A percentile compares a stretch with the other conserved stretches of the same genome.
These are phyloP conservation scores for Podospora bellae-mahoneyi DNA, from an alignment of 495 filamentous ascomycete species.

Conservation along the genomic window DNA sequence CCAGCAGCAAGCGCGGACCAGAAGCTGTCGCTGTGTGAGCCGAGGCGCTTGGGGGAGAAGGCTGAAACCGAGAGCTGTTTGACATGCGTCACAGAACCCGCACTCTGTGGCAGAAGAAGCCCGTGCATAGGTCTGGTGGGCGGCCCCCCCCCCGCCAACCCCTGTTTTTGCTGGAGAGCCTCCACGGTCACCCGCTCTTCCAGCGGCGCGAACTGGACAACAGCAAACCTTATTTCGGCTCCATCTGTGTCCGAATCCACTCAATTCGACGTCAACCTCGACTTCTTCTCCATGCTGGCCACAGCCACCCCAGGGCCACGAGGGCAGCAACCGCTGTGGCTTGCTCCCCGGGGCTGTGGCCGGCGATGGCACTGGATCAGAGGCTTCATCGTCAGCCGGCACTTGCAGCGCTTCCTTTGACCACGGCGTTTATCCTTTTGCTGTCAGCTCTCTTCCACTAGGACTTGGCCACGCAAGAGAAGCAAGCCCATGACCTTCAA, in stretches of 20 bases:
- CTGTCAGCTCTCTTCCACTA: neutral
- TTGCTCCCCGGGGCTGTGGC: conserved; percentile 1
- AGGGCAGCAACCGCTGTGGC: conserved; percentile 11
- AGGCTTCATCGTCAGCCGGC: neutral
- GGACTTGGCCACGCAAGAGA: neutral
- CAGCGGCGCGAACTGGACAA: conserved; percentile 16
- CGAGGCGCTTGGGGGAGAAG: conserved; percentile 20
- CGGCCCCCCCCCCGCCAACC: conserved; percentile 4
- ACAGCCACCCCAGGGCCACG: conserved; percentile 11
- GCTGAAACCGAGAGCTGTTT: conserved; percentile 33
- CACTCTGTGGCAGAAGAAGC: conserved; percentile 19
- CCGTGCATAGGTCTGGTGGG: conserved; percentile 14
- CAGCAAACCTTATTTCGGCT: conserved; percentile 36
- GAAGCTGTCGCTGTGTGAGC: neutral
- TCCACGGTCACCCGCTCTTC: conserved; percentile 6
- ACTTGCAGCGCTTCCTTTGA: neutral
- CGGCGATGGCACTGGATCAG: conserved; percentile 11
- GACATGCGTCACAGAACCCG: conserved; percentile 27
- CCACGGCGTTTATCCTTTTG: neutral
- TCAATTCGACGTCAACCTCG: neutral
- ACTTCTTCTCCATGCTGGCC: neutral
- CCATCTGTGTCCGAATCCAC: conserved; percentile 24
- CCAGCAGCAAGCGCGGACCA: conserved; percentile 7
- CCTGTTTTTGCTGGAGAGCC: conserved; percentile 9
- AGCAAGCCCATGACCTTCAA: neutral